phyloP scores from a whole-genome alignment of 257 asterid genomes.

The Solanum chiquidenum region DNA sequence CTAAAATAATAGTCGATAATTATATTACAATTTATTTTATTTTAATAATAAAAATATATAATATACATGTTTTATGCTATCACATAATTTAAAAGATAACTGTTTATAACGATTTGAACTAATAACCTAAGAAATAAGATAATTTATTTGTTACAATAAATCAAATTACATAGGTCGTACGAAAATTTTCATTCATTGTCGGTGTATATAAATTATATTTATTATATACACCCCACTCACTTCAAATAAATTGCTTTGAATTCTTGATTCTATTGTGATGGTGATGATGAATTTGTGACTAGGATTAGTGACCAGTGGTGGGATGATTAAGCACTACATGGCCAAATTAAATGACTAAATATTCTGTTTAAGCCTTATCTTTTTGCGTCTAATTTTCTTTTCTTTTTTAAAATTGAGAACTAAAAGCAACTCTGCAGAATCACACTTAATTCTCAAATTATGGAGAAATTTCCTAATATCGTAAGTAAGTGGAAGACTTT shows the following conservation, averaged over 20 bases:
- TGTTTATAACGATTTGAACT: too few species aligned
- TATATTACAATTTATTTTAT: too few species aligned
- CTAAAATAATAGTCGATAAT: background rate
- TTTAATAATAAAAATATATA: too few species aligned
- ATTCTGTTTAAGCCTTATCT: background rate
- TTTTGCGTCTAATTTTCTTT: background rate
- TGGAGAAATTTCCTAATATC: background rate
- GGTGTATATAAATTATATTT: background rate
- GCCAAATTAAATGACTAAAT: background rate
- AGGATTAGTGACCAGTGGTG: background rate
- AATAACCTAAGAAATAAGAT: too few species aligned
- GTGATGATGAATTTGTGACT: background rate
- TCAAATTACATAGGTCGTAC: background rate
- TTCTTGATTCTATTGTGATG: background rate
- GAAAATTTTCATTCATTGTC: rapidly evolving
- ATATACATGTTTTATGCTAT: too few species aligned
- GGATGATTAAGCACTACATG: background rate
- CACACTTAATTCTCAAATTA: background rate
- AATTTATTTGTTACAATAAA: too few species aligned
- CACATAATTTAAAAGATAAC: too few species aligned
- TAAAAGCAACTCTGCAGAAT: background rate
- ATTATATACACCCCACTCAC: background rate
- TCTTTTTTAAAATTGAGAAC: background rate
- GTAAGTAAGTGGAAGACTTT: background rate
- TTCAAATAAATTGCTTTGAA: background rate